Base-by-base conservation (phyloP, 768 basidiomycete genomes). In the Boletus rufocinnamomeus region DNA sequence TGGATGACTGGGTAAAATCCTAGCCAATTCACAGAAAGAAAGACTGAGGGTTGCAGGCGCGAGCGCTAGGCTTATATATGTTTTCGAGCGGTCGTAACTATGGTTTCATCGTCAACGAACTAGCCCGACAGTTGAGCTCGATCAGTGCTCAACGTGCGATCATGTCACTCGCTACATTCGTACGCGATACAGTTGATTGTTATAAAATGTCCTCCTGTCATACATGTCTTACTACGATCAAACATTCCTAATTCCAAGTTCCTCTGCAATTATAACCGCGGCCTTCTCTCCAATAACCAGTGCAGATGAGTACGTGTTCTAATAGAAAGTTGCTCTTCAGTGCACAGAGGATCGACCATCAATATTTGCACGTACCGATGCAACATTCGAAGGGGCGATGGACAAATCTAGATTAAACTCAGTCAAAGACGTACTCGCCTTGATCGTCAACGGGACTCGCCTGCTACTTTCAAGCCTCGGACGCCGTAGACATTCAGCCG, bases 401-500 rank as follows among this genome's bases (percentile, higher is more conserved):
- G 80, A 79, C 32, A 80, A 43, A 52, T 79, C 77, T 62, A 63
- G 19, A 2, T 47, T n/a, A 40, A 16, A 47, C 9, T 50, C 34
- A 56, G 23, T 44, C 44, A 52, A 49, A 28, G 8, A 9, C 10
- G 9, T 37, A 40, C 35, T 23, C 10, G 0, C 19, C 23, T 19
- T 21, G 14, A 50, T 35, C 16, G 16, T 27, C 1, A n/a, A 34
- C 2, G 10, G 2, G 11, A 54, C 72, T 38, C 43, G 77, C 81
- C 85, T 47, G 82, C 84, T 27, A 89, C 79, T 66, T 88, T 86
- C 51, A 89, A 72, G 30, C 78, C 78, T 61, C 74, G 60, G 1
- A 83, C 76, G 0, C 84, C 85, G 59, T 88, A 87, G 14, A 89
- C 85, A 60, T 84, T 84, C 41, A 89, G 70, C n/a, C 73, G 73